Evolutionary conservation across 148 eudicot species (phyloP).

Genomic region (Chenopodium album): DNA sequence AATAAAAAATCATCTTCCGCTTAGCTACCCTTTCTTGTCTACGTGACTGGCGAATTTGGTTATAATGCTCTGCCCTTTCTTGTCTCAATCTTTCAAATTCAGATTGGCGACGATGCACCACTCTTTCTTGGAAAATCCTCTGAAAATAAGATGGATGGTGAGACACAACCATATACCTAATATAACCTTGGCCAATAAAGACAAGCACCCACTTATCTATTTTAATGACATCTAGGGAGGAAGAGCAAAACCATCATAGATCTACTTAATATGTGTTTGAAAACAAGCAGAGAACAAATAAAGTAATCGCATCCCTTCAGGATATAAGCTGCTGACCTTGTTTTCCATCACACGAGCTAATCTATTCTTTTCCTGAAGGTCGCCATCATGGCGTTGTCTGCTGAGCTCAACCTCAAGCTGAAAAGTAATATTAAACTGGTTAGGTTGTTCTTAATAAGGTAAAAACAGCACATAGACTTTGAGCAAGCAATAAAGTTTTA

Average conservation of each 20-base stretch:
- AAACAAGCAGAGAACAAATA: not conserved
- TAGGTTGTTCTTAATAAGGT: not conserved
- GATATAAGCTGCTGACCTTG: constrained; percentile 42
- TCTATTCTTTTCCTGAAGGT: constrained; percentile 71
- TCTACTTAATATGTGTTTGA: not conserved
- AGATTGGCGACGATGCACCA: constrained; percentile 43
- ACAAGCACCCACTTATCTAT: not conserved
- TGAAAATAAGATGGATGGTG: constrained; percentile 21
- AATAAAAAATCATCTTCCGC: constrained; percentile 66
- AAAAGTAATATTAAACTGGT: constrained; percentile 9
- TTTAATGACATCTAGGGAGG: not conserved
- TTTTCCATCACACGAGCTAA: constrained; percentile 52
- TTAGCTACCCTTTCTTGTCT: constrained; percentile 57
- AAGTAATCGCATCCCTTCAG: not conserved
- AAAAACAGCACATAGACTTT: not conserved
- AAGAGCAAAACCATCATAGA: not conserved
- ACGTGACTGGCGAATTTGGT: constrained; percentile 49
- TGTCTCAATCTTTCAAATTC: constrained; percentile 58
- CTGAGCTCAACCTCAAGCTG: constrained; percentile 73
- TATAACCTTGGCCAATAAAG: not conserved
- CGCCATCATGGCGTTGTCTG: constrained; percentile 71
- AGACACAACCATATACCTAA: not conserved
- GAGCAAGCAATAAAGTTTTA: not conserved
- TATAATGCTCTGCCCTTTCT: constrained; percentile 58
- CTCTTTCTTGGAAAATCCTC: constrained; percentile 56